phyloP scores from a whole-genome alignment of 2,329 filamentous ascomycete species.

The Madurella mycetomatis region DNA sequence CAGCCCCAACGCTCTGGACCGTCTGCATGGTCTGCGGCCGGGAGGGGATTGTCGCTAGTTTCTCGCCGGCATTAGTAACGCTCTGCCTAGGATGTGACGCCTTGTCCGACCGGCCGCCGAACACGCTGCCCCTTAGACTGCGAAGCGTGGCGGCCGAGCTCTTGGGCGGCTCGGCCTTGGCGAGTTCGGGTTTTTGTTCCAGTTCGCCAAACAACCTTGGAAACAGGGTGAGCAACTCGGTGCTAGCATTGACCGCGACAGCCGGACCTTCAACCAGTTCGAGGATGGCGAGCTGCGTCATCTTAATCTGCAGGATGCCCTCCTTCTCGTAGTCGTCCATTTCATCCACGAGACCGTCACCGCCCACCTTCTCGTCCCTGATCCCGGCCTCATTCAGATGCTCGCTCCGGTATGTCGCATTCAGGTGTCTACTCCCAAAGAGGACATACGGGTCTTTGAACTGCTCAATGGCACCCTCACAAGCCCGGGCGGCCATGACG shows the following conservation, averaged over 20 bases:
- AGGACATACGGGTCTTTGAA: conserved; percentile 69
- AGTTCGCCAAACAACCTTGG: conserved; percentile 68
- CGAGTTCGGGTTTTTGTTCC: conserved; percentile 44
- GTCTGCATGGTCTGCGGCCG: conserved; percentile 45
- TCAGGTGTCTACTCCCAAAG: conserved; percentile 57
- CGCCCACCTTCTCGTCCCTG: conserved; percentile 30
- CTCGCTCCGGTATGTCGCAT: conserved; percentile 54
- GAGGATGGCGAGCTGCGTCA: conserved; percentile 82
- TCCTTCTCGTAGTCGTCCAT: conserved; percentile 84
- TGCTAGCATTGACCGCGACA: conserved; percentile 80
- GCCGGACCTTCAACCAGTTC: conserved; percentile 81
- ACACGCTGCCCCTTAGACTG: conserved; percentile 71
- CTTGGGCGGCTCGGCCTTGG: conserved; percentile 54
- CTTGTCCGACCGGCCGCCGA: conserved; percentile 56
- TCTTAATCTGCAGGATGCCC: conserved; percentile 86
- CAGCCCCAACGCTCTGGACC: conserved; percentile 29
- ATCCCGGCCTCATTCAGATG: conserved; percentile 57
- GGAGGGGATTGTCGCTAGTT: conserved; percentile 28
- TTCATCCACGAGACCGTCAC: conserved; percentile 61
- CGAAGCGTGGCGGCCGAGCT: conserved; percentile 64
- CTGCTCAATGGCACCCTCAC: conserved; percentile 87
- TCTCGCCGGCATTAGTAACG: conserved; percentile 34
- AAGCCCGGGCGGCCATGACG: conserved; percentile 71
- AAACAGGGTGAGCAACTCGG: conserved; percentile 80
- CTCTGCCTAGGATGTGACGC: conserved; percentile 39